Evolutionary conservation across 805 yeast species (phyloP).

Genomic region (Candida chauliodis): DNA sequence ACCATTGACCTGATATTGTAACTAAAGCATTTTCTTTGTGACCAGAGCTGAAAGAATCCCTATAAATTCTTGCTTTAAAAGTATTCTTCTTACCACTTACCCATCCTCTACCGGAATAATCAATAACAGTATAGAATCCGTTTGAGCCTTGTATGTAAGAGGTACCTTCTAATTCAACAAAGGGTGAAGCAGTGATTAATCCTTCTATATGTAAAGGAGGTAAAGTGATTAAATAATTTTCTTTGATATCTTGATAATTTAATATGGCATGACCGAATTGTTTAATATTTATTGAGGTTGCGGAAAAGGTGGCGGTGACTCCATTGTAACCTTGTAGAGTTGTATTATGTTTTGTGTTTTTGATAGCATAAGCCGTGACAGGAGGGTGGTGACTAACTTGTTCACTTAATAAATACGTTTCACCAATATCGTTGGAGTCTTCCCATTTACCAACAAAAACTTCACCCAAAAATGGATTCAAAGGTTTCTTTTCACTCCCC

Average conservation of each 20-base stretch:
- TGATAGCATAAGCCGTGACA: conserved; percentile 84
- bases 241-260: conserved; percentile 57
- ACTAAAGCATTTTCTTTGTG: conserved; percentile 62
- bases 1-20: conserved; percentile 92
- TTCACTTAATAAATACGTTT: conserved; percentile 75
- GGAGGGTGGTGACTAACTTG: conserved; percentile 99
- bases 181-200: conserved; percentile 83
- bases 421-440: conserved; percentile 52
- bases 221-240: conserved; percentile 74
- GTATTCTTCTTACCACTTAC: conserved; percentile 92
- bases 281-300: conserved; percentile 77
- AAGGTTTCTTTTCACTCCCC: conserved; percentile 96
- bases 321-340: conserved; percentile 86
- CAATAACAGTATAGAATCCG: conserved; percentile 72
- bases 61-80: conserved; percentile 79
- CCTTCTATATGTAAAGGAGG: conserved; percentile 97
- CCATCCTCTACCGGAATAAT: conserved; percentile 90
- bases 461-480: conserved; percentile 96
- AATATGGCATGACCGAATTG: conserved; percentile 90
- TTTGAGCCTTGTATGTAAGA: conserved; percentile 78
- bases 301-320: conserved; percentile 76
- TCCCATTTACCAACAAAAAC: conserved; percentile 87
- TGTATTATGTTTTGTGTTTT: conserved; percentile 67
- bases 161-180: conserved; percentile 88
- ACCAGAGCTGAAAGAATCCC: conserved; percentile 45